These are phyloP conservation scores for Kandelia obovata DNA, from an alignment of 345 rosid genomes.

Conservation along the genomic window DNA sequence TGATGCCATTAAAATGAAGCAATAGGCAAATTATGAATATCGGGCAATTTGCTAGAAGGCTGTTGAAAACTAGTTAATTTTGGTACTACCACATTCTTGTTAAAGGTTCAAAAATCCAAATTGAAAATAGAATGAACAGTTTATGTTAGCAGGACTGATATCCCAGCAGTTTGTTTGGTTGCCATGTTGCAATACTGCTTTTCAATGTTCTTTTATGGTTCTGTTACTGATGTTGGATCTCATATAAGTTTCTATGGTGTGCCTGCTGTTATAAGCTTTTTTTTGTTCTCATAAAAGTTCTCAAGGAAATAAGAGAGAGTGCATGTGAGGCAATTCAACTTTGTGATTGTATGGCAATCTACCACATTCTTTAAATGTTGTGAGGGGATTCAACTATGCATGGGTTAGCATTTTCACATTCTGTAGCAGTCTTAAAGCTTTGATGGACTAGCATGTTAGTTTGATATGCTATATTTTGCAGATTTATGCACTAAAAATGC, in stretches of 20 bases:
- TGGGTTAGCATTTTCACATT: not conserved
- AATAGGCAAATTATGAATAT: not conserved
- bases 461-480: slow-evolving; percentile 33
- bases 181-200: not conserved
- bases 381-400: not conserved
- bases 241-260: not conserved
- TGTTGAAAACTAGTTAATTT: not conserved
- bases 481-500: slow-evolving; percentile 79
- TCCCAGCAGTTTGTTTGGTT: not conserved
- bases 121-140: not conserved
- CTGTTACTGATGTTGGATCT: not conserved
- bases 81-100: not conserved
- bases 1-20: not conserved
- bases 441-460: not conserved
- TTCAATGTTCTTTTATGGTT: not conserved
- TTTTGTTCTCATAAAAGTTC: too few relatives aligned
- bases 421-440: not conserved
- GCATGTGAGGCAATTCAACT: not conserved
- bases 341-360: not conserved
- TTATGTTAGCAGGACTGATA: not conserved
- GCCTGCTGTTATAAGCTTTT: too few relatives aligned
- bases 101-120: not conserved
- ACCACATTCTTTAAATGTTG: not conserved
- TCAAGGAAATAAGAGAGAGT: too few relatives aligned
- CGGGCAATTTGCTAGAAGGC: not conserved